A percentile compares a stretch with the other conserved stretches of the same genome.
phyloP scores from a whole-genome alignment of 345 rosid genomes.

The Arabidopsis thaliana region TAIR10.1 NC_003070.9:27639501-27640000 shows the following conservation, averaged over 20 bases:
- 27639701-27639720: constrained; percentile 83
- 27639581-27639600: constrained; percentile 91
- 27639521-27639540: constrained; percentile 63
- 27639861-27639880: constrained; percentile 73
- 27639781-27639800: constrained; percentile 86
- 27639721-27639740: constrained; percentile 95
- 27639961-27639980: constrained; percentile 88
- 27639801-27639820: constrained; percentile 74
- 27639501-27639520: constrained; percentile 72
- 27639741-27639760: constrained; percentile 89
- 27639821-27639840: constrained; percentile 68
- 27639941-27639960: constrained; percentile 62
- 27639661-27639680: constrained; percentile 79
- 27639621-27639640: constrained; percentile 81
- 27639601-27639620: constrained; percentile 67
- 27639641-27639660: constrained; percentile 87
- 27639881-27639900: constrained; percentile 65
- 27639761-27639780: constrained; percentile 69
- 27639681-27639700: constrained; percentile 61
- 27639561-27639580: constrained; percentile 91
- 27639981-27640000: constrained; percentile 73
- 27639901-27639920: constrained; percentile 62
- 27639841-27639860: constrained; percentile 86
- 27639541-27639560: constrained; percentile 76
- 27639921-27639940: constrained; percentile 59